These are phyloP conservation scores for Raddia distichophylla DNA, from an alignment of 176 grass and related monocot genomes.

Conservation along the genomic window DNA sequence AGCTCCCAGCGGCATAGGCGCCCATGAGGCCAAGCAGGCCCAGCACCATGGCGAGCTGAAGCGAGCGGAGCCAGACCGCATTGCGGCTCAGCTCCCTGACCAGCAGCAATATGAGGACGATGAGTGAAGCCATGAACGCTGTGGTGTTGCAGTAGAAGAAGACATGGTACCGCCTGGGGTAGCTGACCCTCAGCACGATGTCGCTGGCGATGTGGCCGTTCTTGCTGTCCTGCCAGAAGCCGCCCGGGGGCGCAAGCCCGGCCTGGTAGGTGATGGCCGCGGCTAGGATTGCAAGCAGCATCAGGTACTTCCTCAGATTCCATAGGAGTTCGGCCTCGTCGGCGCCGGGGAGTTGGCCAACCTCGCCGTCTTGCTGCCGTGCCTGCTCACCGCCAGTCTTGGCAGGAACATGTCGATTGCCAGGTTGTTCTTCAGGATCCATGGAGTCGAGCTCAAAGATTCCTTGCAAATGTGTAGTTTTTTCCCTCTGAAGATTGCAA, in stretches of 20 bases:
- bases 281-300: constrained; percentile 56
- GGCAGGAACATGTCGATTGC: background rate
- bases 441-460: constrained; percentile 28
- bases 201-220: constrained; percentile 32
- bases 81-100: constrained; percentile 32
- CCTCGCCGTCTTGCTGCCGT: background rate
- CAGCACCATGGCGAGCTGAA: constrained; percentile 47
- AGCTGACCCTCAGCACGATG: constrained; percentile 38
- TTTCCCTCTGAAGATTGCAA: constrained; percentile 2
- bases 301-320: constrained; percentile 59
- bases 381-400: background rate
- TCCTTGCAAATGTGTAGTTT: background rate
- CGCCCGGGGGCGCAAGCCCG: constrained; percentile 52
- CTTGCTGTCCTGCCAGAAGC: constrained; percentile 54
- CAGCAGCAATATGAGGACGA: constrained; percentile 44
- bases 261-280: constrained; percentile 55
- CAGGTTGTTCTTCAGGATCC: constrained; percentile 8
- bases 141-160: constrained; percentile 61
- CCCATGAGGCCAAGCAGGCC: constrained; percentile 53
- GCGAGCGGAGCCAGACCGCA: constrained; percentile 46
- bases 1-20: constrained; percentile 52
- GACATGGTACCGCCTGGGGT: constrained; percentile 33
- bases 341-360: background rate
- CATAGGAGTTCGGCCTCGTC: constrained; percentile 42
- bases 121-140: constrained; percentile 43